Percentiles rank a stretch among this genome's conserved stretches.
phyloP scores from a whole-genome alignment of 2,329 filamentous ascomycete genomes.

The Penicillium freii region DNA sequence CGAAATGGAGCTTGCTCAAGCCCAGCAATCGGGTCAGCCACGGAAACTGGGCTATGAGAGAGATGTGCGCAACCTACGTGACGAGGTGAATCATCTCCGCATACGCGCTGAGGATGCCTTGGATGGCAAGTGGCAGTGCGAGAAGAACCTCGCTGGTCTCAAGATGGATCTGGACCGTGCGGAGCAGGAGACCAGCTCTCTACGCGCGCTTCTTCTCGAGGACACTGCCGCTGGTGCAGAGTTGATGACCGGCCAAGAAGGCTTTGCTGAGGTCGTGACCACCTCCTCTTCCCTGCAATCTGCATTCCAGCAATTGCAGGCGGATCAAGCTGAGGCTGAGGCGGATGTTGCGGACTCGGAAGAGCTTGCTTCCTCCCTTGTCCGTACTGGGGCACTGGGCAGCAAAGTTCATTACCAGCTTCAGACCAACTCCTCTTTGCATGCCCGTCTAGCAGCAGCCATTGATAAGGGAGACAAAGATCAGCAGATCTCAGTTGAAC shows the following conservation, averaged over 20 bases:
- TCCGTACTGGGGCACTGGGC: slow-evolving; percentile 75
- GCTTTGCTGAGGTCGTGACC: slow-evolving; percentile 50
- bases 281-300: slow-evolving; percentile 70
- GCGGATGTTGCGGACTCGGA: slow-evolving; percentile 70
- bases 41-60: slow-evolving; percentile 76
- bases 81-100: slow-evolving; percentile 80
- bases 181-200: slow-evolving; percentile 84
- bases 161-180: slow-evolving; percentile 97
- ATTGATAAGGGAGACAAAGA: slow-evolving; percentile 81
- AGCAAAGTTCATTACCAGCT: slow-evolving; percentile 77
- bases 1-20: slow-evolving; percentile 73
- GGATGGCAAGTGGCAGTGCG: slow-evolving; percentile 93
- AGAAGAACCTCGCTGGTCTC: slow-evolving; percentile 80
- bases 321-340: slow-evolving; percentile 62
- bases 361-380: slow-evolving; percentile 69
- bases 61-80: slow-evolving; percentile 75
- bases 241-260: slow-evolving; percentile 46
- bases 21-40: slow-evolving; percentile 63
- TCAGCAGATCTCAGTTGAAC: slow-evolving; percentile 73
- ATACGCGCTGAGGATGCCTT: slow-evolving; percentile 88
- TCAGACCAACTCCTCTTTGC: slow-evolving; percentile 70
- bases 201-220: slow-evolving; percentile 74
- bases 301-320: slow-evolving; percentile 73
- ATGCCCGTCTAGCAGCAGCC: slow-evolving; percentile 72
- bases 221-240: slow-evolving; percentile 72